A percentile compares a stretch with the other conserved stretches of the same genome.
Evolutionary conservation across 2,329 filamentous ascomycete genomes (phyloP).

Genomic region (Arthroderma uncinatum): DNA sequence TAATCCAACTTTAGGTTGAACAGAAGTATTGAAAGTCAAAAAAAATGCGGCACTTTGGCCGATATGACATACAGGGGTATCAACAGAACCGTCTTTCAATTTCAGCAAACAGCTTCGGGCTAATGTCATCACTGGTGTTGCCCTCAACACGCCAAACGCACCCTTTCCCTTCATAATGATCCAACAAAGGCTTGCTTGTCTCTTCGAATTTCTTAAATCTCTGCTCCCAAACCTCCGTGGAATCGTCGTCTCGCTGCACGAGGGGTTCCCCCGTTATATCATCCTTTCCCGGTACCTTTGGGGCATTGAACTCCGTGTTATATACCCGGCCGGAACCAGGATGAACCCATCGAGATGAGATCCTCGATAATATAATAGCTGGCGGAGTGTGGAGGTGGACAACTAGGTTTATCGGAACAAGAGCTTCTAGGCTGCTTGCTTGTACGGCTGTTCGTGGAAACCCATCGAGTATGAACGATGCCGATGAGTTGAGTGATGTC

Average conservation of each 20-base stretch:
- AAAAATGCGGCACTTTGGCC: not conserved
- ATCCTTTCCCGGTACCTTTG: conserved; percentile 67
- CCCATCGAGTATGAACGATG: conserved; percentile 90
- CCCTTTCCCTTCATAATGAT: conserved; percentile 76
- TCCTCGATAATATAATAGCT: conserved; percentile 76
- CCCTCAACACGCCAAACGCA: conserved; percentile 80
- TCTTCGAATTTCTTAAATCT: conserved; percentile 77
- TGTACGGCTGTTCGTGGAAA: conserved; percentile 83
- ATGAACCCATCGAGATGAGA: conserved; percentile 88
- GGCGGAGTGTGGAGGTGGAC: conserved; percentile 78
- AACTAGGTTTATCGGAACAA: conserved; percentile 91
- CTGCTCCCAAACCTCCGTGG: conserved; percentile 70
- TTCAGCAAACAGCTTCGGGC: conserved; percentile 72
- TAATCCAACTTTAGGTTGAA: not conserved
- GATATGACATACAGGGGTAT: not conserved
- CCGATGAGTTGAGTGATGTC: conserved; percentile 54
- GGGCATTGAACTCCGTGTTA: conserved; percentile 86
- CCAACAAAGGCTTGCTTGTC: conserved; percentile 70
- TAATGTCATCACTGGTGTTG: conserved; percentile 88
- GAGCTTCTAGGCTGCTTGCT: conserved; percentile 61
- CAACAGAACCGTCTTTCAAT: conserved; percentile 64
- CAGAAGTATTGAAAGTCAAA: not conserved
- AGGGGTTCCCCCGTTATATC: conserved; percentile 84
- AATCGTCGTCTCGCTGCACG: conserved; percentile 74
- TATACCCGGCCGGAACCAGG: conserved; percentile 84